These are phyloP conservation scores for Aspergillus vadensis DNA, from an alignment of 2,329 filamentous ascomycete genomes.

Conservation along the genomic window DNA sequence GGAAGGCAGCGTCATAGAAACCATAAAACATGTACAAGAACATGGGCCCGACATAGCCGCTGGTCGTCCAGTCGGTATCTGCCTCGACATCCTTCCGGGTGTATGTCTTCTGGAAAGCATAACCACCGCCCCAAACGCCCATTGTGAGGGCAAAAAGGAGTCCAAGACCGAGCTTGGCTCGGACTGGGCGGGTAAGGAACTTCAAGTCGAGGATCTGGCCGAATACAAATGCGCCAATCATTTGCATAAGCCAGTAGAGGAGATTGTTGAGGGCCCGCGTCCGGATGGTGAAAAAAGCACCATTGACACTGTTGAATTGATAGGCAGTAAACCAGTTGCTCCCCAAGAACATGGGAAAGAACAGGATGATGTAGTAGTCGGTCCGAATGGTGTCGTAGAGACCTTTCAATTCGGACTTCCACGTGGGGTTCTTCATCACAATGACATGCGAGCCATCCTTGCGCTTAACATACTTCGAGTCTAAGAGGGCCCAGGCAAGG, in stretches of 20 bases:
- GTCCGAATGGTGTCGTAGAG: constrained; percentile 70
- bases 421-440: constrained; percentile 87
- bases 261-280: constrained; percentile 75
- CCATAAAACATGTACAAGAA: constrained; percentile 91
- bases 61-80: constrained; percentile 65
- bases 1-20: constrained; percentile 86
- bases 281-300: constrained; percentile 70
- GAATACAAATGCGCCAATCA: constrained; percentile 72
- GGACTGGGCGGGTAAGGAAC: constrained; percentile 62
- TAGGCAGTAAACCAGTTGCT: constrained; percentile 82
- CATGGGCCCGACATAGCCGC: constrained; percentile 74
- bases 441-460: constrained; percentile 78
- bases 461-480: constrained; percentile 72
- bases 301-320: constrained; percentile 74
- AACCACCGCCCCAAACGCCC: constrained; percentile 80
- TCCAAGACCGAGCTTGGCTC: constrained; percentile 66
- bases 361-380: constrained; percentile 71
- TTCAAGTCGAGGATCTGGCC: constrained; percentile 69
- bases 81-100: constrained; percentile 46
- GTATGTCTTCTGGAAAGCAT: constrained; percentile 70
- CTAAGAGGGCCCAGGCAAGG: constrained; percentile 68
- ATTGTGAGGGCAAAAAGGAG: constrained; percentile 71
- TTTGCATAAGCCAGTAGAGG: constrained; percentile 79
- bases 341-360: constrained; percentile 81
- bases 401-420: constrained; percentile 75